These are phyloP conservation scores for Chlamydomonas applanata DNA, from an alignment of 139 green algal species.

Conservation along the genomic window DNA sequence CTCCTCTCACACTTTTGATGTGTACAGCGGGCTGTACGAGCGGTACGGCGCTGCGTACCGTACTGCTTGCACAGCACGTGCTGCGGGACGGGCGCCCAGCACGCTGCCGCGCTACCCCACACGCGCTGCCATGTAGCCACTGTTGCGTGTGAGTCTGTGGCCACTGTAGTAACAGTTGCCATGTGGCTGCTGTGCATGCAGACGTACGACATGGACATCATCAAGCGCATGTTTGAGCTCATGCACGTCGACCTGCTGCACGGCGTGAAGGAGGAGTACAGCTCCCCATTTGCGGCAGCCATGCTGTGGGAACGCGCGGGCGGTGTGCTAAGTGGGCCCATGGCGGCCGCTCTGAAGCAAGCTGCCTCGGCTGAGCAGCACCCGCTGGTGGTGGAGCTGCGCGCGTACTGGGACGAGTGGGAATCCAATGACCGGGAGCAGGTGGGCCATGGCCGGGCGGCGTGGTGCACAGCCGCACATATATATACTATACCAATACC, in stretches of 20 bases:
- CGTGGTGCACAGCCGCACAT: too few relatives aligned
- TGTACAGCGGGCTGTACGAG: too few relatives aligned
- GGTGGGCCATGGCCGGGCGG: not conserved
- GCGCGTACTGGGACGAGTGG: constrained; percentile 12
- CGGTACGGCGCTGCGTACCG: too few relatives aligned
- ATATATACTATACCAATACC: too few relatives aligned
- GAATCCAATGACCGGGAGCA: constrained; percentile 1
- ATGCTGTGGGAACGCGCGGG: constrained; percentile 14
- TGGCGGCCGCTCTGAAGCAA: not conserved
- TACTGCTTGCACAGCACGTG: too few relatives aligned
- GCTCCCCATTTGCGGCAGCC: not conserved
- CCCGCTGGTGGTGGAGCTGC: constrained; percentile 5
- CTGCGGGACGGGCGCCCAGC: too few relatives aligned
- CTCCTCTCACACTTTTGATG: too few relatives aligned
- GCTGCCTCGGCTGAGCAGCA: not conserved
- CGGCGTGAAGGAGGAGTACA: constrained; percentile 10
- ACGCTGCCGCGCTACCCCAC: too few relatives aligned
- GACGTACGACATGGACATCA: constrained; percentile 1
- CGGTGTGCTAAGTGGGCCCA: not conserved
- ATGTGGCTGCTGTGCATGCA: not conserved
- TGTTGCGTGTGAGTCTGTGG: not conserved
- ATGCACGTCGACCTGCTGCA: constrained; percentile 11
- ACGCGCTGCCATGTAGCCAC: too few relatives aligned
- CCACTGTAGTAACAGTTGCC: not conserved
- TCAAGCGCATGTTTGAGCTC: not conserved